Evolutionary conservation across 148 eudicot species (phyloP).

Genomic region (Mesembryanthemum crystallinum): DNA sequence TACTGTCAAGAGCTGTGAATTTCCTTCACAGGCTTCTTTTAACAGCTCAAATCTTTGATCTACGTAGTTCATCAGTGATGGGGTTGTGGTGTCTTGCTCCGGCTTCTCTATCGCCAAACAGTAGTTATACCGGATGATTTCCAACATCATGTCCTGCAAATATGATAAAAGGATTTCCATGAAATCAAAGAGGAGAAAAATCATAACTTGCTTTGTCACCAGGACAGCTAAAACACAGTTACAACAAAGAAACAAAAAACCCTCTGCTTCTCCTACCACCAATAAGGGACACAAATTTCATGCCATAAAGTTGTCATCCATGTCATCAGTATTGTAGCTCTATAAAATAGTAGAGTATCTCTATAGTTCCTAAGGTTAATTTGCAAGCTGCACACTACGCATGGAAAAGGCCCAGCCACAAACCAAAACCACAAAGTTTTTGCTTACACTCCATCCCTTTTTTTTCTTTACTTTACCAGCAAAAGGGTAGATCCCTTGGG

Average conservation of each 20-base stretch:
- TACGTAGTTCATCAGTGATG: conserved; percentile 11
- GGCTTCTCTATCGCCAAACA: conserved; percentile 7
- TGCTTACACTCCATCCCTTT: too few relatives aligned
- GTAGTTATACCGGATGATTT: conserved; percentile 37
- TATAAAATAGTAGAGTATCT: too few relatives aligned
- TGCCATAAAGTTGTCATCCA: not conserved
- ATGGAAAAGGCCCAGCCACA: too few relatives aligned
- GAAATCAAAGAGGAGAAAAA: conserved; percentile 3
- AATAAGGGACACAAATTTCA: not conserved
- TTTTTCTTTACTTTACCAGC: too few relatives aligned
- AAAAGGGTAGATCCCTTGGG: too few relatives aligned
- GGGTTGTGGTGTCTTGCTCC: not conserved
- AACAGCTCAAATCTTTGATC: conserved; percentile 41
- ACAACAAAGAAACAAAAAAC: not conserved
- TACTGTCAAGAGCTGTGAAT: conserved; percentile 44
- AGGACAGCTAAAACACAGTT: too few relatives aligned
- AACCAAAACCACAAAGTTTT: too few relatives aligned
- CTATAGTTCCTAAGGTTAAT: too few relatives aligned
- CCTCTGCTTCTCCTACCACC: not conserved
- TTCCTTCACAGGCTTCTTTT: conserved; percentile 60
- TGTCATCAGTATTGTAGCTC: not conserved
- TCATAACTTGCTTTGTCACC: not conserved
- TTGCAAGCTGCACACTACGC: too few relatives aligned
- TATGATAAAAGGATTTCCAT: conserved; percentile 2
- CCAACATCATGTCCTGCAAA: conserved; percentile 59